phyloP scores from a whole-genome alignment of 164 flowering plant species.

The Tinospora cordifolia region DNA sequence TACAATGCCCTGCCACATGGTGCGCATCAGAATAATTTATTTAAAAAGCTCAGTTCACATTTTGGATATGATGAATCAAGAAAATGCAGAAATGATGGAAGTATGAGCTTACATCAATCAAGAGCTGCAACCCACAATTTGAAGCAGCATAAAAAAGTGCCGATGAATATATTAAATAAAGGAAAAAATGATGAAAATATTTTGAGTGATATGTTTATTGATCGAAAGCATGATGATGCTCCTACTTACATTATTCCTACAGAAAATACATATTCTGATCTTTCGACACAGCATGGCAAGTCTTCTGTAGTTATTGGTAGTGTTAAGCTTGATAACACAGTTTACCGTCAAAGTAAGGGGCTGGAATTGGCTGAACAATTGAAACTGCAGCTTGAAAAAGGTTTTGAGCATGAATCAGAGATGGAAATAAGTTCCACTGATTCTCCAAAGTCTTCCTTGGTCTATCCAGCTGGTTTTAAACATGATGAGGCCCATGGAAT shows the following conservation, averaged over 20 bases:
- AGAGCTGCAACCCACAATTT: constrained; percentile 12
- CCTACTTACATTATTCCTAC: constrained; percentile 14
- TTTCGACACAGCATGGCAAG: constrained; percentile 15
- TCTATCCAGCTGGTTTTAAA: constrained; percentile 54
- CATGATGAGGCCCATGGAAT: constrained; percentile 69
- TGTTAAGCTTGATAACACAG: constrained; percentile 13
- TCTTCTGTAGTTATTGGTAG: constrained; percentile 17
- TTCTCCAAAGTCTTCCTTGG: constrained; percentile 20
- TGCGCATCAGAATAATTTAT: constrained; percentile 17
- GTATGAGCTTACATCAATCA: constrained; percentile 20
- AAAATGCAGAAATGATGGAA: constrained; percentile 13
- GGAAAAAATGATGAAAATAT: constrained; percentile 15
- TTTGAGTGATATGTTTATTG: constrained; percentile 15
- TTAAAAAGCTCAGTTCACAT: constrained; percentile 19
- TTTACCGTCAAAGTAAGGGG: constrained; percentile 18
- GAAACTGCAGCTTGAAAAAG: constrained; percentile 21
- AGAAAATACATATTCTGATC: constrained; percentile 1
- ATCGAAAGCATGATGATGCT: constrained; percentile 12
- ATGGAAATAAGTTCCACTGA: constrained; percentile 21
- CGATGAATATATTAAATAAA: constrained; percentile 15
- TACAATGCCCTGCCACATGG: constrained; percentile 13
- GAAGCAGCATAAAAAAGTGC: constrained; percentile 22
- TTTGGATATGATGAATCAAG: constrained; percentile 18
- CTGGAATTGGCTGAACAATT: constrained; percentile 18
- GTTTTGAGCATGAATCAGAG: constrained; percentile 19